Evolutionary conservation across 2,329 filamentous ascomycete species (phyloP).

Genomic region (Plectosphaerella sp.): DNA sequence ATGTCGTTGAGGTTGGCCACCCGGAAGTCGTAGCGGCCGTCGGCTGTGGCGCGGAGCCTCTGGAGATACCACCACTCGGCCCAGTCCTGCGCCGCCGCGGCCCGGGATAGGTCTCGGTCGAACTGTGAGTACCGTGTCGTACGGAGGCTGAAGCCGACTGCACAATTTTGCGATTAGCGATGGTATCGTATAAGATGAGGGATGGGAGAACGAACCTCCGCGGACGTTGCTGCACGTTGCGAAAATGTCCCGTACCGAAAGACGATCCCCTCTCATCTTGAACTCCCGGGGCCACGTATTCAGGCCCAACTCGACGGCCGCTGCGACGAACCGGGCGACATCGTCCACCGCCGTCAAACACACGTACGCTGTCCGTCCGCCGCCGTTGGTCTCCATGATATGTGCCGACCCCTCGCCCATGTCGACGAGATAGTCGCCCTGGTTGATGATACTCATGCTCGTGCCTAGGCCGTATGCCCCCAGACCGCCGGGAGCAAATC

Average conservation of each 20-base stretch:
- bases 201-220: constrained; percentile 32
- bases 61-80: constrained; percentile 50
- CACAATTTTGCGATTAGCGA: constrained; percentile 2
- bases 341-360: constrained; percentile 68
- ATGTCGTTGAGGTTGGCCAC: constrained; percentile 55
- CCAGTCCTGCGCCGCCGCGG: constrained; percentile 38
- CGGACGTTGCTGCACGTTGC: constrained; percentile 41
- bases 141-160: constrained; percentile 34
- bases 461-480: constrained; percentile 53
- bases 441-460: constrained; percentile 46
- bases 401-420: constrained; percentile 53
- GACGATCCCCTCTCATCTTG: constrained; percentile 62
- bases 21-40: constrained; percentile 63
- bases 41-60: constrained; percentile 62
- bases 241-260: constrained; percentile 57
- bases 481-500: constrained; percentile 66
- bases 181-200: background rate
- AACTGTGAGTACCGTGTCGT: constrained; percentile 34
- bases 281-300: constrained; percentile 64
- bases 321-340: constrained; percentile 65
- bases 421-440: constrained; percentile 65
- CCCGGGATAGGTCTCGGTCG: constrained; percentile 13
- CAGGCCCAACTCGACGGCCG: constrained; percentile 59
- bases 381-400: constrained; percentile 50
- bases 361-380: constrained; percentile 47